Evolutionary conservation across 441 rosid species (phyloP), one percentile per base, ranked within the genome.

Genomic region (Hura crepitans): DNA sequence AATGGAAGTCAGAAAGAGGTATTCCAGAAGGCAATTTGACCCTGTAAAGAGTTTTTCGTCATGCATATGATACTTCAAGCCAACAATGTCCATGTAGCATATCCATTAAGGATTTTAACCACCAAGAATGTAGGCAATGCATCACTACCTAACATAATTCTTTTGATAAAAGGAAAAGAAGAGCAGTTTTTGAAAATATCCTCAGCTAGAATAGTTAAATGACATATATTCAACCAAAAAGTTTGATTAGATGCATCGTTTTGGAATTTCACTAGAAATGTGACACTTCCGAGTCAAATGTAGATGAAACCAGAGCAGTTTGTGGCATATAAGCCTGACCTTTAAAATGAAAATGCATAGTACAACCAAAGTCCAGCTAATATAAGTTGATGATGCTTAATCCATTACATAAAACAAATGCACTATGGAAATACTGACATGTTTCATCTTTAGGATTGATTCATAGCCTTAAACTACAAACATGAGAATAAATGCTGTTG

Each of bases 181-280:
- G 60, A 66, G 58, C 59, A 51, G 47, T 30, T 4, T 20, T 59
- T 33, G 30, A 66, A 66, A 66, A 33, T 54, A 28, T 43, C 25
- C 22, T 50, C 28, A 12, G 31, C n/a, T 57, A 33, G 14, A 50
- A 15, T 33, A 27, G 51, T 13, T 33, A 30, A 10, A 47, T 39
- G 14, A 20, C 47, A 51, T 66, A n/a, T 9, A 35, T 66, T 33
- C 15, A 35, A 49, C 25, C 27, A 31, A 64, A 64, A 63, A 25
- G 12, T 23, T 14, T 18, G 39, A 25, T 28, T 18, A 14, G 33
- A 50, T 35, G 56, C 68, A 64, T n/a, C 18, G 46, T 27, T 43
- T 64, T 20, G 43, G 15, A 46, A 30, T 15, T 28, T n/a, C 49
- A 15, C 18, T 45, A 30, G 43, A 47, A 49, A 31, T 50, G 17